These are phyloP conservation scores for Boletus putidus DNA, from an alignment of 1,284 basidiomycete genomes.

Conservation along the genomic window DNA sequence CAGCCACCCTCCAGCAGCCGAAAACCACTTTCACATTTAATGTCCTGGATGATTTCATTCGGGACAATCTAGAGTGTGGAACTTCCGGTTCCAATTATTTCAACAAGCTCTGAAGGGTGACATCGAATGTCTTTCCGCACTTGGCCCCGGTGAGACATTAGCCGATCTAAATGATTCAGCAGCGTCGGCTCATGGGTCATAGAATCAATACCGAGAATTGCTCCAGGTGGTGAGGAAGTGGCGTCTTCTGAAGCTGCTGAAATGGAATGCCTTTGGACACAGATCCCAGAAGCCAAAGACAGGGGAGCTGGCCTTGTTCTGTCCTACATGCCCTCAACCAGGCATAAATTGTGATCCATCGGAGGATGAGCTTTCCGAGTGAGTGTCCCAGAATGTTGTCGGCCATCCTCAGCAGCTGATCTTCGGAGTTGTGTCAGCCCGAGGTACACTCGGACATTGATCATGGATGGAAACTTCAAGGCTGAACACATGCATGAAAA, in stretches of 20 bases:
- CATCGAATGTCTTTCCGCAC: constrained; percentile 26
- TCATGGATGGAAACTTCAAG: constrained; percentile 24
- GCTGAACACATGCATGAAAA: constrained; percentile 9
- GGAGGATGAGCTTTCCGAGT: background rate
- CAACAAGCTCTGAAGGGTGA: constrained; percentile 24
- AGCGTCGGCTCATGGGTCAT: too few relatives aligned
- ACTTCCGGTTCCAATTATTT: constrained; percentile 34
- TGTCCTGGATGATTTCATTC: constrained; percentile 31
- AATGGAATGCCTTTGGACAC: constrained; percentile 8
- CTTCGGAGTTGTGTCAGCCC: background rate
- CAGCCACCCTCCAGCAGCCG: background rate
- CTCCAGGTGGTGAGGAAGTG: constrained; percentile 6
- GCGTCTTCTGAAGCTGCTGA: constrained; percentile 3
- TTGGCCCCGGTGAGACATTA: constrained; percentile 14
- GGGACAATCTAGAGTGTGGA: constrained; percentile 31
- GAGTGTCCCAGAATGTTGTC: background rate
- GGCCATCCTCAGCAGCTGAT: too few relatives aligned
- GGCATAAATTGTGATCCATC: constrained; percentile 7
- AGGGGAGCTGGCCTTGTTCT: constrained; percentile 17
- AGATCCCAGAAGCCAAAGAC: background rate
- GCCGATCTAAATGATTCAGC: too few relatives aligned
- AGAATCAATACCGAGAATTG: constrained; percentile 15
- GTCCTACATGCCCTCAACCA: constrained; percentile 20
- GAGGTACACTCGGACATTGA: background rate
- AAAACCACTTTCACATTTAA: constrained; percentile 35